A percentile compares a stretch with the other conserved stretches of the same genome.
Conservation (phyloP, 208 protist genomes). For the Trypanosoma grayi region DNA sequence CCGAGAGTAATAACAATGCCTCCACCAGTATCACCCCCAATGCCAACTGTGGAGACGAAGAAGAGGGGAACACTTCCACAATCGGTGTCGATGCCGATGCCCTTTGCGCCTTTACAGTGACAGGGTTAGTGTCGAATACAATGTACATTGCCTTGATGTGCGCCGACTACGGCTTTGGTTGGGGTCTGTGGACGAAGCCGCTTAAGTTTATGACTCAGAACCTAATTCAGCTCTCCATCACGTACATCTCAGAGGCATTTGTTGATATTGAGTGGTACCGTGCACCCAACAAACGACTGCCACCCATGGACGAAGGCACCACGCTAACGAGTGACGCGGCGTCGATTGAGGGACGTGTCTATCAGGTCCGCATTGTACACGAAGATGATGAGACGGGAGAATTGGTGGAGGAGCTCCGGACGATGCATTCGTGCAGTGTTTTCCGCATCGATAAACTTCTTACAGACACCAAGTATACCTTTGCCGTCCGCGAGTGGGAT, state of each 20-base stretch:
- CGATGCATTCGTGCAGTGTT: conserved; percentile 69
- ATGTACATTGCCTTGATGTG: conserved; percentile 85
- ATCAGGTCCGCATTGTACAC: conserved; percentile 75
- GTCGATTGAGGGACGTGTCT: conserved; percentile 61
- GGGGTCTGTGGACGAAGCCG: conserved; percentile 80
- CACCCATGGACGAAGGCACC: conserved; percentile 45
- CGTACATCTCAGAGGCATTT: conserved; percentile 86
- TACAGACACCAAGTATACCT: conserved; percentile 87
- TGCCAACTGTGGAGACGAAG: no score
- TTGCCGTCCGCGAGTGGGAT: conserved; percentile 90
- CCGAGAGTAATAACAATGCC: conserved; percentile 6
- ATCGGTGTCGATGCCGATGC: not conserved
- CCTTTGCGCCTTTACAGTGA: conserved; percentile 55
- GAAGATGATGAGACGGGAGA: conserved; percentile 41
- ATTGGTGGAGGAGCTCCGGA: conserved; percentile 62
- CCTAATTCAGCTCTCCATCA: conserved; percentile 86
- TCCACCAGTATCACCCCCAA: no score
- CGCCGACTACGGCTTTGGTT: conserved; percentile 73
- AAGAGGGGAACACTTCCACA: no score
- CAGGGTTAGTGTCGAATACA: conserved; percentile 71
- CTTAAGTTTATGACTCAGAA: conserved; percentile 92
- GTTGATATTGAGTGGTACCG: conserved; percentile 90
- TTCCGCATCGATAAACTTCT: conserved; percentile 77
- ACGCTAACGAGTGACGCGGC: conserved; percentile 53
- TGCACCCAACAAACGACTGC: conserved; percentile 73